Evolutionary conservation across 2,329 filamentous ascomycete species (phyloP).

Genomic region (Fusarium euwallaceae): DNA sequence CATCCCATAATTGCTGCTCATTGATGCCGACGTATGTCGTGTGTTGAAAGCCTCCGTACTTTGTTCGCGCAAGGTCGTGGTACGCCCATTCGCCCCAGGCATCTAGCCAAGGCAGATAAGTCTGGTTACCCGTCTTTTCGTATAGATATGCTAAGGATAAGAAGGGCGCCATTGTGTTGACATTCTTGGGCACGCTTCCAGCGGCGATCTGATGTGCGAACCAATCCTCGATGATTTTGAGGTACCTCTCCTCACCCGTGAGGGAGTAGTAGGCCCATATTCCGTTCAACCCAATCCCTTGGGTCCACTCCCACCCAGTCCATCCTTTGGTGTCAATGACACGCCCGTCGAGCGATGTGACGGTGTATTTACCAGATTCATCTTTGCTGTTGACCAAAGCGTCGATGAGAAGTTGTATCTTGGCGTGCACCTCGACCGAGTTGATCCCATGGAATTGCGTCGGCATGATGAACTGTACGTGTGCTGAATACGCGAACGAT

Average conservation of each 20-base stretch:
- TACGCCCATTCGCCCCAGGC: conserved; percentile 86
- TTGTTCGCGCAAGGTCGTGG: conserved; percentile 79
- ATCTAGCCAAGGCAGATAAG: conserved; percentile 82
- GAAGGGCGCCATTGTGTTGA: conserved; percentile 86
- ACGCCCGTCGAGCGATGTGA: conserved; percentile 77
- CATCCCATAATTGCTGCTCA: conserved; percentile 83
- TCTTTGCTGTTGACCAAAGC: conserved; percentile 84
- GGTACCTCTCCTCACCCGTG: conserved; percentile 70
- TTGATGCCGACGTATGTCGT: conserved; percentile 79
- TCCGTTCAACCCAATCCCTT: conserved; percentile 83
- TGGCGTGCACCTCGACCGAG: not conserved
- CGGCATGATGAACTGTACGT: not conserved
- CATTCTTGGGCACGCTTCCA: conserved; percentile 83
- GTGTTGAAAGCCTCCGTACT: conserved; percentile 79
- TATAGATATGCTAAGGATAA: conserved; percentile 81
- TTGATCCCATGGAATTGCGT: not conserved
- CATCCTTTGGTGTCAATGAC: conserved; percentile 87
- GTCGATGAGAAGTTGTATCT: conserved; percentile 75
- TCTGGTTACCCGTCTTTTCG: conserved; percentile 76
- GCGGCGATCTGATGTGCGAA: conserved; percentile 75
- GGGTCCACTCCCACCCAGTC: conserved; percentile 86
- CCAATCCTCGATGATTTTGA: conserved; percentile 79
- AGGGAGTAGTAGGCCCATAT: conserved; percentile 84
- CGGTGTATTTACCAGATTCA: conserved; percentile 78
- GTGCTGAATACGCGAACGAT: no score